Conservation (phyloP, 75 land plant genomes). For the Selaginella tamariscina region DNA sequence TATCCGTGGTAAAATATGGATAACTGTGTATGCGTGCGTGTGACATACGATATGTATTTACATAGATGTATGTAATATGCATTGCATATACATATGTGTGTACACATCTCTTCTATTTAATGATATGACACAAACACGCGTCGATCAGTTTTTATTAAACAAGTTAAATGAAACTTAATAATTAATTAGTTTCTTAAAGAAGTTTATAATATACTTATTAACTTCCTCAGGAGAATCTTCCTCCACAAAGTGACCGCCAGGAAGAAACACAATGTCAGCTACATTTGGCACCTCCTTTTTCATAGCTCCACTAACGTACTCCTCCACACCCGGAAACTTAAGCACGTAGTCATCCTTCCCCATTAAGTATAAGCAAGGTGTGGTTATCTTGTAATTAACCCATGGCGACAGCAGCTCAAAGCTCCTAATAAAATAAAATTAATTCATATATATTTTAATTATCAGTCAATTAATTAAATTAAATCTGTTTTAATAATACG, state of each 20-base stretch:
- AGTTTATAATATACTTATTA: conserved; percentile 32
- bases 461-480: not conserved
- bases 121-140: no score
- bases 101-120: no score
- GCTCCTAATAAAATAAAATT: not conserved
- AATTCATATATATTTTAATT: not conserved
- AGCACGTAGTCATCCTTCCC: conserved; percentile 25
- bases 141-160: no score
- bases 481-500: not conserved
- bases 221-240: conserved; percentile 37
- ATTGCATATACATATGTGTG: no score
- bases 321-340: conserved; percentile 29
- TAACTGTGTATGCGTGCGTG: no score
- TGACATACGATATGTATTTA: no score
- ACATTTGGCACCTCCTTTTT: conserved; percentile 5
- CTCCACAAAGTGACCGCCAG: conserved; percentile 32
- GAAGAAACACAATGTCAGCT: conserved; percentile 17
- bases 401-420: not conserved
- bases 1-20: no score
- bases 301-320: conserved; percentile 13
- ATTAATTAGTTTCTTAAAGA: no score
- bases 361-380: conserved; percentile 25
- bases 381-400: conserved; percentile 13
- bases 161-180: no score
- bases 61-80: no score